phyloP scores from a whole-genome alignment of 495 filamentous ascomycete genomes.

The Talaromyces nanjingensis region DNA sequence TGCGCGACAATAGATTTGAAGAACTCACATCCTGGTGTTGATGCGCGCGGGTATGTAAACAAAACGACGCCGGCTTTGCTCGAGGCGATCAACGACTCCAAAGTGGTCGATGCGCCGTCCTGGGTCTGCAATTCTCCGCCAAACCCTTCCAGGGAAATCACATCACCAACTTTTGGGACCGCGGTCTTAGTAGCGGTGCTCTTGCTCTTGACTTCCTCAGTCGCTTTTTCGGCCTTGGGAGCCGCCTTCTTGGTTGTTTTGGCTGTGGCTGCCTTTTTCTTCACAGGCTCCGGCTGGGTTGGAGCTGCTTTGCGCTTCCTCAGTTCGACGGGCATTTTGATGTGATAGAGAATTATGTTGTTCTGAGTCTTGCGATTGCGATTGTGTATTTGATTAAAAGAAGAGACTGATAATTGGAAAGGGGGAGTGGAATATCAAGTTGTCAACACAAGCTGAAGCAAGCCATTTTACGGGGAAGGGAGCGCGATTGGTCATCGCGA shows the following conservation, averaged over 20 bases:
- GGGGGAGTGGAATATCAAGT: background rate
- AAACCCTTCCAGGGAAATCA: constrained; percentile 61
- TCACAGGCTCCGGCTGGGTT: constrained; percentile 38
- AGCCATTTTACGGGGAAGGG: background rate
- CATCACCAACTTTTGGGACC: constrained; percentile 39
- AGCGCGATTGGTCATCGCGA: constrained; percentile 7
- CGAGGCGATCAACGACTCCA: constrained; percentile 70
- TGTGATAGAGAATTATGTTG: background rate
- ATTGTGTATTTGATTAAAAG: background rate
- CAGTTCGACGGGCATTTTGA: constrained; percentile 50
- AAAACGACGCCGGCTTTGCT: constrained; percentile 83
- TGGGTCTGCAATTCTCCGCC: constrained; percentile 81
- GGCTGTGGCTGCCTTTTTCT: constrained; percentile 36
- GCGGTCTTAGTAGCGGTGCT: constrained; percentile 15
- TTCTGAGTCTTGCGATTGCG: background rate
- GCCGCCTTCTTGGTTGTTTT: constrained; percentile 35
- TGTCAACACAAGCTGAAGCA: background rate
- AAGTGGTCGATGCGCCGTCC: constrained; percentile 67
- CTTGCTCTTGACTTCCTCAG: constrained; percentile 21
- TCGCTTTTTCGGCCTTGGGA: background rate
- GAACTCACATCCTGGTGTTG: constrained; percentile 86
- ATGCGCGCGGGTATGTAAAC: constrained; percentile 94
- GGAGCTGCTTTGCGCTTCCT: constrained; percentile 66
- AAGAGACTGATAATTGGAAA: background rate
- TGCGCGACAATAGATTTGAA: background rate